Base-by-base conservation (phyloP, 768 basidiomycete species). In the Clathrus columnatus region DNA sequence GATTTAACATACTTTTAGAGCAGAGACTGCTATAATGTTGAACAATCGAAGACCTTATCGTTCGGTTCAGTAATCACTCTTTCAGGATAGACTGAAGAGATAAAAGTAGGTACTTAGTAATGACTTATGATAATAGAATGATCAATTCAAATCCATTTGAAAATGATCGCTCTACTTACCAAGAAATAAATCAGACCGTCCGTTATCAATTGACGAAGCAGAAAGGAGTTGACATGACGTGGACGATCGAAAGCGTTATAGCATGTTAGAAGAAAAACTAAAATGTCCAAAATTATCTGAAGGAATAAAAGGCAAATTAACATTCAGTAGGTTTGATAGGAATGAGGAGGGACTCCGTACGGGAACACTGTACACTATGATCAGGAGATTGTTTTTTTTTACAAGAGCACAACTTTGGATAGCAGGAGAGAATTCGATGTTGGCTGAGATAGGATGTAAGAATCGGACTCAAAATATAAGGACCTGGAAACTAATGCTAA, bases 131-230 rank as follows among this genome's bases (percentile, higher is more conserved):
- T n/a, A 5, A 4, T 36, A n/a, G n/a, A n/a, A n/a, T n/a, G n/a
- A n/a, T n/a, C n/a, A n/a, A n/a, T n/a, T n/a, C n/a, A n/a, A n/a
- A n/a, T n/a, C n/a, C n/a, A n/a, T n/a, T n/a, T n/a, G 18, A 20
- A 46, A 7, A 20, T 4, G 21, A 14, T 23, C 21, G 45, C 21
- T 46, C n/a, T n/a, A n/a, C n/a, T n/a, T 56, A 72, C 72, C 29
- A 70, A 26, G 56, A 72, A 74, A 58, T 66, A 72, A 0, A 60
- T 36, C 17, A 72, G 60, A 11, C 72, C 70, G 57, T 72, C 70
- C 2, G 66, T 61, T 46, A 67, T 61, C 2, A 74, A 65, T 2
- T 66, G 61, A 21, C 61, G 57, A 26, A 59, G 55, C 20, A 74
- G 59, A 1, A 63, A 7, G 14, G 46, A 23, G 16, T 47, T 62